Percentiles rank a stretch among this genome's conserved stretches.
These are phyloP conservation scores for Malassezia sympodialis DNA, from an alignment of 1,284 basidiomycete species.

Conservation along the genomic window DNA sequence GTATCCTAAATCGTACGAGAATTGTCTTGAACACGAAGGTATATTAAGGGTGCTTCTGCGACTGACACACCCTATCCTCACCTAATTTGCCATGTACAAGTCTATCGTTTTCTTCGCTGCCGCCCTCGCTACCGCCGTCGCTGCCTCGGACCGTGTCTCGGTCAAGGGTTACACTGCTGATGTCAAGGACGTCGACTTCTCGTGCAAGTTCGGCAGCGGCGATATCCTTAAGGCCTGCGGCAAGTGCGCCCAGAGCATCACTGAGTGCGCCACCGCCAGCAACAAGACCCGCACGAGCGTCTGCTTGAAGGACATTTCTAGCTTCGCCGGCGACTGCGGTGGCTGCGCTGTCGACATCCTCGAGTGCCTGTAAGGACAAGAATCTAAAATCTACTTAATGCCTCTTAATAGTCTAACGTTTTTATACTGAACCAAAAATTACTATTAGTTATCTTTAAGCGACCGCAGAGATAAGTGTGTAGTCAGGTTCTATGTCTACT, in stretches of 20 bases:
- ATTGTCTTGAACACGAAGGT: no score
- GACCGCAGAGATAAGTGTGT: no score
- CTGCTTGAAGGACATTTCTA: neutral
- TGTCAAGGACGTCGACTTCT: neutral
- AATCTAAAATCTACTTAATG: no score
- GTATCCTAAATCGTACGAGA: no score
- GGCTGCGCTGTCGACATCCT: conserved; percentile 10
- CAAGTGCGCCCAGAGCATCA: conserved; percentile 7
- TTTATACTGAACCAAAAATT: no score
- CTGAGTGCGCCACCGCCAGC: conserved; percentile 1
- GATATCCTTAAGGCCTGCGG: conserved; percentile 8
- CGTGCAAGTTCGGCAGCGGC: conserved; percentile 11
- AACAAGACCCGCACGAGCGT: neutral
- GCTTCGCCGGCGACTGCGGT: conserved; percentile 4
- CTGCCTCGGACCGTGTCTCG: neutral
- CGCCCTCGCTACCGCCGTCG: neutral
- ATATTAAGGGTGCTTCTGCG: no score
- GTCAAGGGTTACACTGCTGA: conserved; percentile 4
- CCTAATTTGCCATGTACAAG: neutral
- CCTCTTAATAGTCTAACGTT: no score
- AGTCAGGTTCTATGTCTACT: no score
- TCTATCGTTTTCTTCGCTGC: neutral
- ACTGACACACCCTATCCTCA: neutral
- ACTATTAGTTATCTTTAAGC: no score
- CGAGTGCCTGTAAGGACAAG: conserved; percentile 5